Conservation (phyloP, 78 protist species). For the Goniomonas avonlea region DNA sequence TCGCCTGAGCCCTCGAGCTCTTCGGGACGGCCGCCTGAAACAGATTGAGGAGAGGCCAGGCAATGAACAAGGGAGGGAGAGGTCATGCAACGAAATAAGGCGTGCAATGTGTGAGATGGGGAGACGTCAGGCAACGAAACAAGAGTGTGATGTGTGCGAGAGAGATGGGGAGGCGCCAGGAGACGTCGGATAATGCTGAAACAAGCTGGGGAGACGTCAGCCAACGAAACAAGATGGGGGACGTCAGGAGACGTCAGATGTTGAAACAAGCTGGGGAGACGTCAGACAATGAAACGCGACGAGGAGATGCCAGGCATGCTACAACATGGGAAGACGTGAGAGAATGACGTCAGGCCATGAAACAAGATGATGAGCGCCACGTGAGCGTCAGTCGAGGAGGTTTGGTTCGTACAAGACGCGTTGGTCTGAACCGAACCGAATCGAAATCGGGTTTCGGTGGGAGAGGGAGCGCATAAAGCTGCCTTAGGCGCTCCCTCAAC, state of each 20-base stretch:
- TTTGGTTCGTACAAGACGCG: too few species aligned
- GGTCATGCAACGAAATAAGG: not conserved
- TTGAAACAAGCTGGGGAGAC: not conserved
- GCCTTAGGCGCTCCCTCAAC: not conserved
- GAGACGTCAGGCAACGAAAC: not conserved
- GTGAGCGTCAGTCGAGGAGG: not conserved
- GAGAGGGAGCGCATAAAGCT: not conserved
- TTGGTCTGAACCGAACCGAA: not conserved
- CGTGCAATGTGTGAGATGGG: not conserved
- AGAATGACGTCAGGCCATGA: not conserved
- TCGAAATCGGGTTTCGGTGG: not conserved
- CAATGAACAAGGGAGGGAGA: not conserved
- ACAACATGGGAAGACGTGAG: too few species aligned
- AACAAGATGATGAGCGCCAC: not conserved
- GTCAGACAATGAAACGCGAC: not conserved
- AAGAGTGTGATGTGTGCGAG: not conserved
- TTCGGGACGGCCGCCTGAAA: not conserved
- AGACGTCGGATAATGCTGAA: not conserved
- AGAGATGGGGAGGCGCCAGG: not conserved
- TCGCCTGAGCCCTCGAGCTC: slow-evolving; percentile 74
- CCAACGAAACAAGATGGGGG: not conserved
- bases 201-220: not conserved
- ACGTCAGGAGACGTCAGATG: too few species aligned
- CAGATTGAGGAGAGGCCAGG: not conserved
- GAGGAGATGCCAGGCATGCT: too few species aligned